Conservation (phyloP, 352 stramenopile genomes). For the Thraustochytrium sp. region DNA sequence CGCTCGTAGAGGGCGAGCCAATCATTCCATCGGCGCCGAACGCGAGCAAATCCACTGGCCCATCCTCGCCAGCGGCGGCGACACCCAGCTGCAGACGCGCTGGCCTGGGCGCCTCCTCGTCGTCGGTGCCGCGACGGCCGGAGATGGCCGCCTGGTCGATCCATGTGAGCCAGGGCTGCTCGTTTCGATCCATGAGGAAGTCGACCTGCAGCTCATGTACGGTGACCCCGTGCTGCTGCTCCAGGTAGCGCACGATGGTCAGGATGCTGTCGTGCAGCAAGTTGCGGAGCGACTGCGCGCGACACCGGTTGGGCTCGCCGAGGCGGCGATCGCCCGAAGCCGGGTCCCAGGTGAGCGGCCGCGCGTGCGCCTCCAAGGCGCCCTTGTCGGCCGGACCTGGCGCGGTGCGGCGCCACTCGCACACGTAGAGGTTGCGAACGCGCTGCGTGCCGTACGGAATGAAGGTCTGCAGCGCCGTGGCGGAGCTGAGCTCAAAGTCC, state of each 20-base stretch:
- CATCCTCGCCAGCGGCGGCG: too few species aligned
- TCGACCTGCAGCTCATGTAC: not conserved
- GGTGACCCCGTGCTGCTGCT: not conserved
- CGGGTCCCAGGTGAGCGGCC: not conserved
- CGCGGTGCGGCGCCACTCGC: not conserved
- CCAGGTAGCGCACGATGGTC: not conserved
- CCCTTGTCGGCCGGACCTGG: not conserved
- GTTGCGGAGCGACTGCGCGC: not conserved
- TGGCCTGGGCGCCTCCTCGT: not conserved
- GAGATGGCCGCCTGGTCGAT: not conserved
- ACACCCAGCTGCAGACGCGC: too few species aligned
- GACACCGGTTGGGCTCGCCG: not conserved
- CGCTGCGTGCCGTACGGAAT: not conserved
- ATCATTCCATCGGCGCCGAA: too few species aligned
- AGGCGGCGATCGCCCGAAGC: not conserved
- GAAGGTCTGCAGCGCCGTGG: not conserved
- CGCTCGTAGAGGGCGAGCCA: not conserved
- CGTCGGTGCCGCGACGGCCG: not conserved
- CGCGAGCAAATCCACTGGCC: too few species aligned
- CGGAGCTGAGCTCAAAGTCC: not conserved
- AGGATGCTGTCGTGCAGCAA: not conserved
- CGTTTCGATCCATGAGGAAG: slow-evolving; percentile 1
- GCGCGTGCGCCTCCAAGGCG: not conserved
- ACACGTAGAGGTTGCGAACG: not conserved
- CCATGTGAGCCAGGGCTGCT: slow-evolving; percentile 11